Evolutionary conservation across 345 rosid genomes (phyloP).

Genomic region (Sisymbrium altissimum): DNA sequence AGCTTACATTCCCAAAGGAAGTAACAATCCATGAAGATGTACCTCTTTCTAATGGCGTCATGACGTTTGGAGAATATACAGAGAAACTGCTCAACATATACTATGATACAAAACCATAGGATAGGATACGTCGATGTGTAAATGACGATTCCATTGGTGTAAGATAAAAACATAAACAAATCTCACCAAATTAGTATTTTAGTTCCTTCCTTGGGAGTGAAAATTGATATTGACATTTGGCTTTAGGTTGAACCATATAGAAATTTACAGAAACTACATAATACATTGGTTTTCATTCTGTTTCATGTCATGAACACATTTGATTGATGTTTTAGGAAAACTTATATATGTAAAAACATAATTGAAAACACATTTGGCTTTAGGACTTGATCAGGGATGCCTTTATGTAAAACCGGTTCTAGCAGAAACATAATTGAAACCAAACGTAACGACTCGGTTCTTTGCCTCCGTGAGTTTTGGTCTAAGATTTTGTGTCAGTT

Average conservation of each 20-base stretch:
- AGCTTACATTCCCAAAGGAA: slow-evolving; percentile 66
- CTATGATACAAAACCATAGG: slow-evolving; percentile 50
- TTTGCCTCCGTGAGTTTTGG: no score
- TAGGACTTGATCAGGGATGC: not conserved
- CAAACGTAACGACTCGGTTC: no score
- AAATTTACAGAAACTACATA: not conserved
- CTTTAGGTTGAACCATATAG: not conserved
- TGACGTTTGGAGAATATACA: slow-evolving; percentile 80
- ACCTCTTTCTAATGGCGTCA: slow-evolving; percentile 40
- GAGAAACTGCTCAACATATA: slow-evolving; percentile 78
- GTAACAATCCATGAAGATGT: slow-evolving; percentile 60
- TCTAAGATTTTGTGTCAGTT: no score
- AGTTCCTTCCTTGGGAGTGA: not conserved
- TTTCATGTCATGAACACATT: not conserved
- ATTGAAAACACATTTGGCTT: no score
- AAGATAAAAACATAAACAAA: not conserved
- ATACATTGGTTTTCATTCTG: not conserved
- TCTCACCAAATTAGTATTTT: not conserved
- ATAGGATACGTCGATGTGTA: not conserved
- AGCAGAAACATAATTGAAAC: no score
- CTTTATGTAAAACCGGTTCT: not conserved
- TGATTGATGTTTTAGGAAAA: no score
- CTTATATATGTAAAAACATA: no score
- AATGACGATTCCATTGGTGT: slow-evolving; percentile 4
- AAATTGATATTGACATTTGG: not conserved